These are phyloP conservation scores for Zygosaccharomyces sapae DNA, from an alignment of 1,139 yeast genomes.

Conservation along the genomic window DNA sequence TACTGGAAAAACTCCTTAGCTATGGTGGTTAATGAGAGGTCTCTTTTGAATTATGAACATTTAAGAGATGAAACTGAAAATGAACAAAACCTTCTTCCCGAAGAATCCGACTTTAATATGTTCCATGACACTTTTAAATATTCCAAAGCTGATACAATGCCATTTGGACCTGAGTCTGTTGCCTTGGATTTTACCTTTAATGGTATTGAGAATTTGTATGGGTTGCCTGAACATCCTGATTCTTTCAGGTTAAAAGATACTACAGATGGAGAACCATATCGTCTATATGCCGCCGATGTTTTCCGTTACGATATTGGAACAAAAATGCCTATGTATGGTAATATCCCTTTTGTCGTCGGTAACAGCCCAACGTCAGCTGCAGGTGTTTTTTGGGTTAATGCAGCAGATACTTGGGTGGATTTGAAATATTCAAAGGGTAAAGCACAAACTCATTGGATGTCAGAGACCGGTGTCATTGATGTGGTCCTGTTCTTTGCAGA, in stretches of 20 bases:
- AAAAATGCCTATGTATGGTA: constrained; percentile 87
- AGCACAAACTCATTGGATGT: constrained; percentile 76
- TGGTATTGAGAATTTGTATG: constrained; percentile 65
- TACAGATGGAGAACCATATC: constrained; percentile 62
- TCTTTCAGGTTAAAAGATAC: constrained; percentile 66
- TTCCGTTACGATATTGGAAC: constrained; percentile 86
- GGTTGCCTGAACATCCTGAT: constrained; percentile 95
- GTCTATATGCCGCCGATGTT: constrained; percentile 87
- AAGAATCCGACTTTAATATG: constrained; percentile 55
- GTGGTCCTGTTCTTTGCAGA: constrained; percentile 64
- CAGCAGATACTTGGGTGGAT: constrained; percentile 90
- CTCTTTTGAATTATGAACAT: constrained; percentile 76
- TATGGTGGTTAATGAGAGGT: constrained; percentile 61
- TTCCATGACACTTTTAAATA: constrained; percentile 61
- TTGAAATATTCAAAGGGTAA: constrained; percentile 41
- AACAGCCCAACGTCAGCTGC: constrained; percentile 54
- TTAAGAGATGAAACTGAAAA: constrained; percentile 47
- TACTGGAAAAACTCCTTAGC: constrained; percentile 44
- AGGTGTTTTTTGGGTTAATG: constrained; percentile 87
- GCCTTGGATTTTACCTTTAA: constrained; percentile 70
- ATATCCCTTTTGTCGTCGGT: constrained; percentile 83
- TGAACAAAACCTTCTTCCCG: constrained; percentile 44
- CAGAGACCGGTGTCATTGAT: constrained; percentile 83
- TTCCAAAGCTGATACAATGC: constrained; percentile 54
- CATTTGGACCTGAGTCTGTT: constrained; percentile 88